Evolutionary conservation across 331 rosid genomes (phyloP).

Genomic region (Quercus lobata): DNA sequence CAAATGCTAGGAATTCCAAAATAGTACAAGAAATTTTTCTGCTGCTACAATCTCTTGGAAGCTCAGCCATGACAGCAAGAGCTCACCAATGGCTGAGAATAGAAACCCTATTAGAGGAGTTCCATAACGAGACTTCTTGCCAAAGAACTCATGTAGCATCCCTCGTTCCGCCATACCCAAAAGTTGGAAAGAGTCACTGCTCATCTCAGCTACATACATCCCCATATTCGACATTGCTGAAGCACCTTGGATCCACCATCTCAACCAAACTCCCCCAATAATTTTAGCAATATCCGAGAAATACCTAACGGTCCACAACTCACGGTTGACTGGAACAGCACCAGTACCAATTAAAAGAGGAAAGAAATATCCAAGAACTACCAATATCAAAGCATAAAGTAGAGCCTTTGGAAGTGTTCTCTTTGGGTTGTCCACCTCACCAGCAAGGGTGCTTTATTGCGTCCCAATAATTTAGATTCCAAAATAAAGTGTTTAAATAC

Average conservation of each 20-base stretch:
- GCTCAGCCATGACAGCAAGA: constrained; percentile 80
- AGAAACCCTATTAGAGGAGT: constrained; percentile 81
- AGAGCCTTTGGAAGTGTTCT: constrained; percentile 73
- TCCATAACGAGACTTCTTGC: constrained; percentile 66
- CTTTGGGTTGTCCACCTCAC: constrained; percentile 85
- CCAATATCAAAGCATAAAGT: constrained; percentile 73
- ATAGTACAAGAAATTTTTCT: constrained; percentile 81
- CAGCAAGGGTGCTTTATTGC: constrained; percentile 78
- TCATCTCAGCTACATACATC: constrained; percentile 94
- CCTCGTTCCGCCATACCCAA: constrained; percentile 96
- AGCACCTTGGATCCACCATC: constrained; percentile 91
- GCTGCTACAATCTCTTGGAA: constrained; percentile 89
- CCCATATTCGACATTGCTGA: constrained; percentile 97
- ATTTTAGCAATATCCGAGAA: constrained; percentile 73
- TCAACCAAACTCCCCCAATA: constrained; percentile 84
- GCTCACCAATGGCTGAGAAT: constrained; percentile 85
- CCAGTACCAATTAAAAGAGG: constrained; percentile 76
- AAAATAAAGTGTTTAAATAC: constrained; percentile 74
- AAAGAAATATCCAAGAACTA: constrained; percentile 69
- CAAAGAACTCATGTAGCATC: constrained; percentile 73
- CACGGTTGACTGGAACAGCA: constrained; percentile 59
- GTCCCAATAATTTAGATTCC: constrained; percentile 95
- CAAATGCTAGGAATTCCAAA: constrained; percentile 77
- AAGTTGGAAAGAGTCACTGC: constrained; percentile 90
- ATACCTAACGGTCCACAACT: constrained; percentile 72